Evolutionary conservation across 2,329 filamentous ascomycete species (phyloP).

Genomic region (Xylariales sp.): DNA sequence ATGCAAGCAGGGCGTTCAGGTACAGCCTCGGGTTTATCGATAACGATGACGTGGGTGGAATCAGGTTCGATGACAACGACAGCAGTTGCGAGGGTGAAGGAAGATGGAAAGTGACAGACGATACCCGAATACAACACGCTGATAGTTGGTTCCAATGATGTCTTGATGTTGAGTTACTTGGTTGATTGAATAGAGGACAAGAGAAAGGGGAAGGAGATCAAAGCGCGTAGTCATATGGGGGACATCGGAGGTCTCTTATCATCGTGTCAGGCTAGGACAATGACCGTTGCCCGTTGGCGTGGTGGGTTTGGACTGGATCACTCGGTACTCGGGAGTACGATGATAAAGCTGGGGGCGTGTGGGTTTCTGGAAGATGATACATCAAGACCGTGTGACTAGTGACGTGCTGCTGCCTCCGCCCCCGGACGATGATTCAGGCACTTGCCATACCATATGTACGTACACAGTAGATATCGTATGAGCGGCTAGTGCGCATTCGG

Average conservation of each 20-base stretch:
- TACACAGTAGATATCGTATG: background rate
- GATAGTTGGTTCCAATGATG: background rate
- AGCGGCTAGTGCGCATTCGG: background rate
- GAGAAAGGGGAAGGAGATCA: constrained; percentile 2
- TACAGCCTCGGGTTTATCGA: background rate
- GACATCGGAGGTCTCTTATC: constrained; percentile 3
- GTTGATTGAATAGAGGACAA: background rate
- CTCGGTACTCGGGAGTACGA: background rate
- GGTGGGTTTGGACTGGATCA: background rate
- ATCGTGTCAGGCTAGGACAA: constrained; percentile 8
- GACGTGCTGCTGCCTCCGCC: constrained; percentile 5
- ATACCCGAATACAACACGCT: background rate
- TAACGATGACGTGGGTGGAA: background rate
- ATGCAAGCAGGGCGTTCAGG: background rate
- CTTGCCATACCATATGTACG: background rate
- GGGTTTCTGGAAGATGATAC: constrained; percentile 5
- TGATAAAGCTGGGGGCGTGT: constrained; percentile 7
- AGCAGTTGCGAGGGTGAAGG: background rate
- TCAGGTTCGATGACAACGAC: background rate
- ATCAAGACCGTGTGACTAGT: constrained; percentile 8
- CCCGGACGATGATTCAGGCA: background rate
- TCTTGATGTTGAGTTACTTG: background rate
- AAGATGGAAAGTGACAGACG: background rate
- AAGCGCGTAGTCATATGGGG: constrained; percentile 5
- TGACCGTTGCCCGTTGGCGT: constrained; percentile 6